These are phyloP conservation scores for Batrachochytrium dendrobatidis DNA, from an alignment of 371 early-diverging fungal genomes.

Conservation along the genomic window DNA sequence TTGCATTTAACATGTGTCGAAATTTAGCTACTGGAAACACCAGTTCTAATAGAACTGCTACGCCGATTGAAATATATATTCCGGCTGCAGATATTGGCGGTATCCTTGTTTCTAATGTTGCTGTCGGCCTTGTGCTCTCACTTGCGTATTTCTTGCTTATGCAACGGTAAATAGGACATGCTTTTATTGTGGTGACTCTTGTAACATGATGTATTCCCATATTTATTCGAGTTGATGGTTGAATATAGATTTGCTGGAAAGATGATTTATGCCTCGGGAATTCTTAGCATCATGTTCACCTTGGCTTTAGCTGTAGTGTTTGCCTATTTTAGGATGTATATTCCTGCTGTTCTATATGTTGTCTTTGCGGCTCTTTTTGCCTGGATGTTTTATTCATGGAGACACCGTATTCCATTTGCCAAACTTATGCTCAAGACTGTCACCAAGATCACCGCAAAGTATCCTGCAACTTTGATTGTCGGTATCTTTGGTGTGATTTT, in stretches of 20 bases:
- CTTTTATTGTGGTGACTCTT: background rate
- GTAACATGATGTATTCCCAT: background rate
- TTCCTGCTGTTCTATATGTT: slow-evolving; percentile 18
- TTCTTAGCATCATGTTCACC: slow-evolving; percentile 16
- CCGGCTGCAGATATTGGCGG: slow-evolving; percentile 11
- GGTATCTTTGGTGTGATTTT: slow-evolving; percentile 26
- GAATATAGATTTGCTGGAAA: slow-evolving; percentile 24
- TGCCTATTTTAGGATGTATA: background rate
- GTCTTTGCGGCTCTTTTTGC: slow-evolving; percentile 16
- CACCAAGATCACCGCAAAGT: slow-evolving; percentile 22
- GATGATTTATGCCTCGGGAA: slow-evolving; percentile 24
- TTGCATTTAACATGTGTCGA: too few relatives aligned
- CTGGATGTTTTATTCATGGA: slow-evolving; percentile 10
- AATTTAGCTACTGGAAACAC: too few relatives aligned
- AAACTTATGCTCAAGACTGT: slow-evolving; percentile 31
- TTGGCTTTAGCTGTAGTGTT: slow-evolving; percentile 12
- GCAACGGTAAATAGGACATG: slow-evolving; percentile 4
- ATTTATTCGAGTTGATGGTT: background rate
- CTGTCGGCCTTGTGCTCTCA: slow-evolving; percentile 11
- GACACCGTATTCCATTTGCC: slow-evolving; percentile 25
- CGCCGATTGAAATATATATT: too few relatives aligned
- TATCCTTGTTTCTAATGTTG: slow-evolving; percentile 11
- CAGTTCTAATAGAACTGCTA: too few relatives aligned
- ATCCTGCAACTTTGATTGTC: slow-evolving; percentile 25
- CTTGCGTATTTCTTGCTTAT: slow-evolving; percentile 16